Conservation (phyloP, 345 rosid species). For the Moricandia arvensis region DNA sequence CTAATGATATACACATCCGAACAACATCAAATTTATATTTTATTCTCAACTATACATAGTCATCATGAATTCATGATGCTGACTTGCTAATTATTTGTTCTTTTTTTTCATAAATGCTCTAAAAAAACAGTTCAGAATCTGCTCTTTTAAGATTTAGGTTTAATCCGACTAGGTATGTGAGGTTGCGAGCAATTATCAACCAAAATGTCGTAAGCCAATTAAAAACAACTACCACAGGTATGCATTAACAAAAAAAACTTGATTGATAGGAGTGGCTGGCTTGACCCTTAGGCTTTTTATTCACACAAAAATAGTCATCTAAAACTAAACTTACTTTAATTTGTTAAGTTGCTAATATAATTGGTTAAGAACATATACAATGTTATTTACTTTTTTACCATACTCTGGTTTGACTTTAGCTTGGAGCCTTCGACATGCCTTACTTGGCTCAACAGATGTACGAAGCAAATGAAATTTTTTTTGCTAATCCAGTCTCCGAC, state of each 20-base stretch:
- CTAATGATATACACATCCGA: not conserved
- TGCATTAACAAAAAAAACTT: not conserved
- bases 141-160: not conserved
- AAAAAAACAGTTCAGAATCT: not conserved
- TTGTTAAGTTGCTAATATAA: not conserved
- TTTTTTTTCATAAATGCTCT: not conserved
- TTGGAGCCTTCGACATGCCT: not conserved
- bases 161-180: not conserved
- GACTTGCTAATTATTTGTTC: not conserved
- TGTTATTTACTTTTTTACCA: not conserved
- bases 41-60: not conserved
- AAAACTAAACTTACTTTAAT: not conserved
- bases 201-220: not conserved
- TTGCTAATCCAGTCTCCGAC: too few relatives aligned
- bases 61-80: not conserved
- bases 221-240: not conserved
- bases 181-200: not conserved
- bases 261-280: not conserved
- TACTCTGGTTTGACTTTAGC: not conserved
- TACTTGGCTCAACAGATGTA: not conserved
- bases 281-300: not conserved
- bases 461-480: not conserved
- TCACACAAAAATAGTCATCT: not conserved
- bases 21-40: not conserved
- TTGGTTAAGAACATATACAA: not conserved